Conservation (phyloP, 108 stramenopile species). For the Conticribra weissflogii region DNA sequence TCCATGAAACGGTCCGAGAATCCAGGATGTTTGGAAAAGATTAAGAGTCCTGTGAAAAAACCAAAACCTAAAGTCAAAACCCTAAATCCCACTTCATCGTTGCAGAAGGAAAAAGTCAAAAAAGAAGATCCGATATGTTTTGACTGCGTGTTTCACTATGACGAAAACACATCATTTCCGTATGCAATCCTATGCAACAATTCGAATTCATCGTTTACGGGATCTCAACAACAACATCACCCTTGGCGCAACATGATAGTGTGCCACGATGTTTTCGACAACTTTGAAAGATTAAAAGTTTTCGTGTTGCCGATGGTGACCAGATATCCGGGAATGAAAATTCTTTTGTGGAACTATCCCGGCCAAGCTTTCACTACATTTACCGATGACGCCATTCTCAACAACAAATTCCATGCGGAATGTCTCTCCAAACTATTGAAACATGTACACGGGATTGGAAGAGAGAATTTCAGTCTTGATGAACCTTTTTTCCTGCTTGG, state of each 20-base stretch:
- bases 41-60: constrained; percentile 3
- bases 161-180: constrained; percentile 50
- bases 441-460: constrained; percentile 55
- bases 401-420: constrained; percentile 85
- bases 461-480: constrained; percentile 59
- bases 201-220: constrained; percentile 2
- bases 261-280: constrained; percentile 89
- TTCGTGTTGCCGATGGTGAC: constrained; percentile 69
- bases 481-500: constrained; percentile 79
- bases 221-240: constrained; percentile 1
- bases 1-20: background rate
- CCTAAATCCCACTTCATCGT: background rate
- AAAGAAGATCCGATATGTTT: constrained; percentile 35
- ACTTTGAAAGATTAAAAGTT: constrained; percentile 79
- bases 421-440: constrained; percentile 69
- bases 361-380: constrained; percentile 90
- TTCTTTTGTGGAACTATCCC: constrained; percentile 89
- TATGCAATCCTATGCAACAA: constrained; percentile 40
- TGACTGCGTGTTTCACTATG: constrained; percentile 48
- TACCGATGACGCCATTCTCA: constrained; percentile 67
- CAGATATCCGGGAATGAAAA: constrained; percentile 76
- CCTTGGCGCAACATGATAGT: constrained; percentile 78
- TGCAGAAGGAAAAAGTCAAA: constrained; percentile 19
- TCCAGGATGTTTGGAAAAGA: background rate
- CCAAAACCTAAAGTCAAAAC: constrained; percentile 11